phyloP scores from a whole-genome alignment of 2,329 filamentous ascomycete species.

The Fusarium foetens region DNA sequence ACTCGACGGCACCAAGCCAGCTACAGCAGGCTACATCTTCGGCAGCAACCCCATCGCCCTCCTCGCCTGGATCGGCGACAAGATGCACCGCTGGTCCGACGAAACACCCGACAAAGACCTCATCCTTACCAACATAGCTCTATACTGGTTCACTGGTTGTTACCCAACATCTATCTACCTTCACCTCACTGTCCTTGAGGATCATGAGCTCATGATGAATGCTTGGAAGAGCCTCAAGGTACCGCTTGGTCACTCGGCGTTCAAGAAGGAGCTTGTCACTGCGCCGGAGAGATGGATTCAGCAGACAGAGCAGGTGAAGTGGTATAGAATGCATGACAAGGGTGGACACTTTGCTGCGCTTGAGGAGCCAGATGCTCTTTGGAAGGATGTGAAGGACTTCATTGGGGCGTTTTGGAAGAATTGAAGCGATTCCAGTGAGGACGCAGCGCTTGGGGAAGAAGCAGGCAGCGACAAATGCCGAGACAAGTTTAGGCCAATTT shows the following conservation, averaged over 20 bases:
- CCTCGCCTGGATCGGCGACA: slow-evolving; percentile 16
- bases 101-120: background rate
- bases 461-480: background rate
- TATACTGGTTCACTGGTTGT: slow-evolving; percentile 18
- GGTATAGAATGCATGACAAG: slow-evolving; percentile 20
- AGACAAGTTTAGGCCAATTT: fast-evolving
- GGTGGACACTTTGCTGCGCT: slow-evolving; percentile 35
- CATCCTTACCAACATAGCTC: slow-evolving; percentile 12
- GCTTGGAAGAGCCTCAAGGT: background rate
- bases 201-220: slow-evolving; percentile 1
- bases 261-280: slow-evolving; percentile 5
- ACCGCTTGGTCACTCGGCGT: slow-evolving; percentile 12
- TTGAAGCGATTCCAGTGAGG: background rate
- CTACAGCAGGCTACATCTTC: slow-evolving; percentile 8
- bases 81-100: slow-evolving; percentile 21
- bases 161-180: slow-evolving; percentile 19
- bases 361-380: slow-evolving; percentile 23
- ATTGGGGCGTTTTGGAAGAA: slow-evolving; percentile 11
- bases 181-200: background rate
- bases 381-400: slow-evolving; percentile 29
- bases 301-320: slow-evolving; percentile 11
- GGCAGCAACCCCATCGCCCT: slow-evolving; percentile 11
- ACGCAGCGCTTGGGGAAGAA: background rate
- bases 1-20: slow-evolving; percentile 18
- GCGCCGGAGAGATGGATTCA: slow-evolving; percentile 18